Conservation (phyloP, 2,329 filamentous ascomycete species). For the Hirsutella thompsonii region DNA sequence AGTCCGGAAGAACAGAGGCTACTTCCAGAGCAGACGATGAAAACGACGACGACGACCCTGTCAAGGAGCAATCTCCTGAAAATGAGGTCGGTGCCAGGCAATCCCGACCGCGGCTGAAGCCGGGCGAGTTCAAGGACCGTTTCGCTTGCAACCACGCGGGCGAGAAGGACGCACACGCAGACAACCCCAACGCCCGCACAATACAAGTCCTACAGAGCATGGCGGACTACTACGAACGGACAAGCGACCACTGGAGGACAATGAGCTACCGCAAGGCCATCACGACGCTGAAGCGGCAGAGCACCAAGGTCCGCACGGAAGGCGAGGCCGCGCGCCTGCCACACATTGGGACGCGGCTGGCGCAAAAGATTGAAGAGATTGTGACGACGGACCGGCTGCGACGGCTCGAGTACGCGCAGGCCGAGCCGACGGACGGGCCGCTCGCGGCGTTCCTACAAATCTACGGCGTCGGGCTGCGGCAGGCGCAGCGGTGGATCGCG, state of each 20-base stretch:
- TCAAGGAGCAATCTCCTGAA: not conserved
- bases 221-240: constrained; percentile 62
- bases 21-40: constrained; percentile 4
- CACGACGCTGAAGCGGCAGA: constrained; percentile 55
- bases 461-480: constrained; percentile 61
- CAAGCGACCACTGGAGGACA: constrained; percentile 66
- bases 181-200: constrained; percentile 61
- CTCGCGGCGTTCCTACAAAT: constrained; percentile 63
- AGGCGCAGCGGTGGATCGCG: constrained; percentile 64
- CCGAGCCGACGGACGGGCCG: constrained; percentile 51
- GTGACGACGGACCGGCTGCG: constrained; percentile 58
- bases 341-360: constrained; percentile 59
- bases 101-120: constrained; percentile 11
- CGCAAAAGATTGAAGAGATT: constrained; percentile 83
- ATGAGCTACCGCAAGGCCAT: constrained; percentile 69
- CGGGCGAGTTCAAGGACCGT: constrained; percentile 27
- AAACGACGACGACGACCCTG: not conserved
- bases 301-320: constrained; percentile 49
- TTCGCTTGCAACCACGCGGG: constrained; percentile 44
- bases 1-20: constrained; percentile 4
- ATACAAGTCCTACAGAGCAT: constrained; percentile 70
- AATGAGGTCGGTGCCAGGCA: not conserved
- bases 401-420: constrained; percentile 56
- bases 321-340: constrained; percentile 56
- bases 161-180: constrained; percentile 24